Percentiles rank a stretch among this genome's conserved stretches.
Evolutionary conservation across 202 grass and related monocot genomes (phyloP).

Genomic region (Zoysia matrella): DNA sequence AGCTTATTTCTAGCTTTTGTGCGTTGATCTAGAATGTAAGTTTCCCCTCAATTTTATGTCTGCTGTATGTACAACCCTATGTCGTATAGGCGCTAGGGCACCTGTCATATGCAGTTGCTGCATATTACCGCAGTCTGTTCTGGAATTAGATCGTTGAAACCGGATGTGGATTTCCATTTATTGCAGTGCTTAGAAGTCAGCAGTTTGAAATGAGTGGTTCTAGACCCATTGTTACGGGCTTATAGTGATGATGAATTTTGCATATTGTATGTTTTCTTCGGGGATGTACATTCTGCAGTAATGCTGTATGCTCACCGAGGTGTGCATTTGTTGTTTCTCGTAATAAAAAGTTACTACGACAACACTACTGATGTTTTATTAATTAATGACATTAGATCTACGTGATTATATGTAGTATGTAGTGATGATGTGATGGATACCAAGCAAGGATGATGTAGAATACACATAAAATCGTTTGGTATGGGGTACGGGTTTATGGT

Average conservation of each 20-base stretch:
- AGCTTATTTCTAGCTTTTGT: too few relatives aligned
- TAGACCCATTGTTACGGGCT: background rate
- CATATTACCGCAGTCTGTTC: background rate
- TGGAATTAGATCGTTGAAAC: too few relatives aligned
- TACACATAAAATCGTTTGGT: background rate
- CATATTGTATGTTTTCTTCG: slow-evolving; percentile 7
- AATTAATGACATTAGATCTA: background rate
- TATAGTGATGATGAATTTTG: background rate
- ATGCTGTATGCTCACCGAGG: background rate
- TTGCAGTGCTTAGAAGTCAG: background rate
- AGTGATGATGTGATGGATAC: background rate
- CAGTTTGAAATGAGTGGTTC: background rate
- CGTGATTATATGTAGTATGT: background rate
- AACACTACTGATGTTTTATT: background rate
- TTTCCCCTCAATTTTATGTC: background rate
- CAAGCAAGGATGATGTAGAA: background rate
- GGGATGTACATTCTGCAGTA: slow-evolving; percentile 4
- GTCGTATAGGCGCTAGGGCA: background rate
- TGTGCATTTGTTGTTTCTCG: background rate
- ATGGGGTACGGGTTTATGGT: background rate
- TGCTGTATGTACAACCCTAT: background rate
- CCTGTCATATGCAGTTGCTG: background rate
- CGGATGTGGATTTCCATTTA: too few relatives aligned
- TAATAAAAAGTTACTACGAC: background rate
- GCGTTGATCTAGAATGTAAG: background rate